A percentile compares a stretch with the other conserved stretches of the same genome.
Conservation (phyloP, 2,329 filamentous ascomycete genomes). For the Penicillium psychrosexuale region DNA sequence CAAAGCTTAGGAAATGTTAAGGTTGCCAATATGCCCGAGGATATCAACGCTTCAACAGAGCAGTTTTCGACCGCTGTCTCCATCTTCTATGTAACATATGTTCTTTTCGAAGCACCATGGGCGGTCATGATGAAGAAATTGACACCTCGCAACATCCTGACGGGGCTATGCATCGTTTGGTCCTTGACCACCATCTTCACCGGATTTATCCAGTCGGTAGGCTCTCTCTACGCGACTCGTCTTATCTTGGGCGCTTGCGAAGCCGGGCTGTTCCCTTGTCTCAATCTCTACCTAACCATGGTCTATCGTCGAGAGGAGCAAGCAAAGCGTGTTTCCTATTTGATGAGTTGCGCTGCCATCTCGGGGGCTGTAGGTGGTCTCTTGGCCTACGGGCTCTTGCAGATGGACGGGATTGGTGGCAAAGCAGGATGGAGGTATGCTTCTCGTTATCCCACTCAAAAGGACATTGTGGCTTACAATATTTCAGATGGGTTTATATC, state of each 20-base stretch:
- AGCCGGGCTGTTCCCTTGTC: conserved; percentile 40
- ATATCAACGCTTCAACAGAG: conserved; percentile 41
- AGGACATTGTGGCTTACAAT: not conserved
- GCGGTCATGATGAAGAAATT: conserved; percentile 50
- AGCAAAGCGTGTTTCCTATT: conserved; percentile 42
- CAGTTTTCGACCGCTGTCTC: conserved; percentile 50
- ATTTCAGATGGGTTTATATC: conserved; percentile 46
- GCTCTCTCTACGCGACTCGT: conserved; percentile 41
- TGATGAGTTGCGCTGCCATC: conserved; percentile 41
- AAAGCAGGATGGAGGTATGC: conserved; percentile 48
- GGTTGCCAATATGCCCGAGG: conserved; percentile 47
- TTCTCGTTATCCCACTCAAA: not conserved
- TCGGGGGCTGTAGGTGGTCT: conserved; percentile 43
- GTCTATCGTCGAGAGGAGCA: conserved; percentile 43
- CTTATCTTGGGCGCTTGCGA: conserved; percentile 41
- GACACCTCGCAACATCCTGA: conserved; percentile 43
- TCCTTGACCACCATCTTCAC: conserved; percentile 49
- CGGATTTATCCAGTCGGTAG: conserved; percentile 46
- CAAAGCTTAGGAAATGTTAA: conserved; percentile 45
- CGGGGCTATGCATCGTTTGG: conserved; percentile 46
- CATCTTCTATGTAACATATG: conserved; percentile 54
- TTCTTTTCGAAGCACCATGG: conserved; percentile 49
- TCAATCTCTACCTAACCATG: conserved; percentile 43
- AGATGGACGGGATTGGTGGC: conserved; percentile 48
- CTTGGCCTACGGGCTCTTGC: conserved; percentile 37